Evolutionary conservation across 805 yeast genomes (phyloP).

Genomic region (Wickerhamiella siamensis): DNA sequence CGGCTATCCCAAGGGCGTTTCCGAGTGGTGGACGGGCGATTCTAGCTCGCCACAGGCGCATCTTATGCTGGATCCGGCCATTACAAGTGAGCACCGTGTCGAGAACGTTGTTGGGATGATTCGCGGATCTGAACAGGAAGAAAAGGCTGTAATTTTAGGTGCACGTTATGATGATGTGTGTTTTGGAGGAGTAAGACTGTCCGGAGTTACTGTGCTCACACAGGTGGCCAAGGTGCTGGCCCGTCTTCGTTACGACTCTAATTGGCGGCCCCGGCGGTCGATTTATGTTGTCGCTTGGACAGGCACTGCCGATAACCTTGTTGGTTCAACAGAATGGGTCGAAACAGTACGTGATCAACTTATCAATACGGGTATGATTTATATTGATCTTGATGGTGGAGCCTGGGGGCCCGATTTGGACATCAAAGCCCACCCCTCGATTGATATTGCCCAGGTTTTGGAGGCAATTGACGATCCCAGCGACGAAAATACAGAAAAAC

Average conservation of each 20-base stretch:
- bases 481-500: constrained; percentile 8
- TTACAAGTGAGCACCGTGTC: constrained; percentile 40
- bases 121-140: constrained; percentile 66
- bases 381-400: constrained; percentile 60
- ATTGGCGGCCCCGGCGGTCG: constrained; percentile 75
- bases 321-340: constrained; percentile 73
- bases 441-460: constrained; percentile 33
- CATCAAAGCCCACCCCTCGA: constrained; percentile 49
- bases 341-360: constrained; percentile 41
- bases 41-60: constrained; percentile 16
- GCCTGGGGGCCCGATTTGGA: constrained; percentile 36
- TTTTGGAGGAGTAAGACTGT: constrained; percentile 55
- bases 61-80: constrained; percentile 32
- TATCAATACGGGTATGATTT: constrained; percentile 46
- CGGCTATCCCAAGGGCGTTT: constrained; percentile 20
- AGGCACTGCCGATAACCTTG: constrained; percentile 63
- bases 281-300: constrained; percentile 77
- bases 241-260: constrained; percentile 42
- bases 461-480: constrained; percentile 25
- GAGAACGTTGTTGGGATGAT: constrained; percentile 73
- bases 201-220: constrained; percentile 60
- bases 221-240: constrained; percentile 60
- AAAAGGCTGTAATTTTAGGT: constrained; percentile 55
- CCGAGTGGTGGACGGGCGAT: constrained; percentile 35
- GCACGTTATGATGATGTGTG: constrained; percentile 70